These are phyloP conservation scores for Begonia loranthoides DNA, from an alignment of 306 rosid genomes.

Conservation along the genomic window DNA sequence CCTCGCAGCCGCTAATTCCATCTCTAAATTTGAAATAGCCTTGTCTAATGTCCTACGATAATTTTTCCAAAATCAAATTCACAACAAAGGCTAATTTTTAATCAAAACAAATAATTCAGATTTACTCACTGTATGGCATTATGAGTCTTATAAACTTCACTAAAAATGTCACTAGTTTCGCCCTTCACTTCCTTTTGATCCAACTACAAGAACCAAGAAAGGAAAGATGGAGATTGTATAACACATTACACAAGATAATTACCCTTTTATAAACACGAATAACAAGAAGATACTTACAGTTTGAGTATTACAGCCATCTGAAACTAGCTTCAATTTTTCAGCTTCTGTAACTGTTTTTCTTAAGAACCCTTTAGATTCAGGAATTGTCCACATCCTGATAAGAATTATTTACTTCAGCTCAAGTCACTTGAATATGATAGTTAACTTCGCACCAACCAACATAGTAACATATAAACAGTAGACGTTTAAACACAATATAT, in stretches of 20 bases:
- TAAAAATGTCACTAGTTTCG: conserved; percentile 22
- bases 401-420: conserved; percentile 11
- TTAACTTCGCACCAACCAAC: background rate
- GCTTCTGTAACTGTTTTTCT: conserved; percentile 53
- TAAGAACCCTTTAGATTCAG: conserved; percentile 49
- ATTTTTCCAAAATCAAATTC: too few relatives aligned
- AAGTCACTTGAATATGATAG: conserved; percentile 1
- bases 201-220: conserved; percentile 18
- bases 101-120: background rate
- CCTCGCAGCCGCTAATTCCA: conserved; percentile 89
- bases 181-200: conserved; percentile 33
- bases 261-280: background rate
- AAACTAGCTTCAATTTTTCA: conserved; percentile 37
- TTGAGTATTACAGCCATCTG: conserved; percentile 71
- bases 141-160: conserved; percentile 33
- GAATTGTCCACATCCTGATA: conserved; percentile 75
- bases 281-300: conserved; percentile 30
- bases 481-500: too few relatives aligned
- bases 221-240: background rate
- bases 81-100: background rate
- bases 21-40: conserved; percentile 85
- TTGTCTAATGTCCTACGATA: conserved; percentile 58
- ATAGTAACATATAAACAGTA: too few relatives aligned
- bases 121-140: conserved; percentile 32
- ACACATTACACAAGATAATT: background rate